phyloP scores from a whole-genome alignment of 2,329 filamentous ascomycete species.

The Aspergillus jensenii region DNA sequence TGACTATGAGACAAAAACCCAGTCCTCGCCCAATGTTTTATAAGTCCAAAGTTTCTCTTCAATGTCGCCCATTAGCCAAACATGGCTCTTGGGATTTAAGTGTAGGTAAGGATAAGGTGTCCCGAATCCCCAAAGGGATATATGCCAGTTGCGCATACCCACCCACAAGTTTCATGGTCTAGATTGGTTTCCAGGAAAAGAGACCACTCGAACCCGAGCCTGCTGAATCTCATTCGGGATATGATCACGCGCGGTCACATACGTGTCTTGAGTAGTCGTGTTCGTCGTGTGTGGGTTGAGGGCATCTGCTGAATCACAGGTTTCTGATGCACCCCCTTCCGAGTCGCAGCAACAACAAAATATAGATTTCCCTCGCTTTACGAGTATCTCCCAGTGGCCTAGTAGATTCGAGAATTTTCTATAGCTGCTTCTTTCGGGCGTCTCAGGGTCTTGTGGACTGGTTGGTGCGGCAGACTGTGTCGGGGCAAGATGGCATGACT shows the following conservation, averaged over 20 bases:
- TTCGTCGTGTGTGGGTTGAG: background rate
- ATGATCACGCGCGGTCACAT: background rate
- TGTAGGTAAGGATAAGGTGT: conserved; percentile 1
- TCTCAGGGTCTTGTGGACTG: background rate
- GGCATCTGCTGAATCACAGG: background rate
- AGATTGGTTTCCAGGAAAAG: background rate
- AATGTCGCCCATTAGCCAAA: background rate
- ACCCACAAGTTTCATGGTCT: background rate
- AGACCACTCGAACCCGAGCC: background rate
- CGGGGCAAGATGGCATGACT: conserved; percentile 7
- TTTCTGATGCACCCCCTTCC: background rate
- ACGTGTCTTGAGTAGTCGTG: conserved; percentile 4
- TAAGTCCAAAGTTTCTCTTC: background rate
- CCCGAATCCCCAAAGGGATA: background rate
- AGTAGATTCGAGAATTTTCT: background rate
- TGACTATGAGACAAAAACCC: background rate
- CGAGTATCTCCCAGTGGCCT: background rate
- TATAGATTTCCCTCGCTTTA: background rate
- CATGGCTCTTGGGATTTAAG: background rate
- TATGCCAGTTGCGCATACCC: background rate
- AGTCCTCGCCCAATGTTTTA: background rate
- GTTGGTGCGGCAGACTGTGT: conserved; percentile 9
- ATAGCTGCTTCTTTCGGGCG: background rate
- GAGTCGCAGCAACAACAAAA: background rate
- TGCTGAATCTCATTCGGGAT: background rate